Base-by-base conservation (phyloP, 2,329 filamentous ascomycete species). In the Aspergillus thermomutatus region DNA sequence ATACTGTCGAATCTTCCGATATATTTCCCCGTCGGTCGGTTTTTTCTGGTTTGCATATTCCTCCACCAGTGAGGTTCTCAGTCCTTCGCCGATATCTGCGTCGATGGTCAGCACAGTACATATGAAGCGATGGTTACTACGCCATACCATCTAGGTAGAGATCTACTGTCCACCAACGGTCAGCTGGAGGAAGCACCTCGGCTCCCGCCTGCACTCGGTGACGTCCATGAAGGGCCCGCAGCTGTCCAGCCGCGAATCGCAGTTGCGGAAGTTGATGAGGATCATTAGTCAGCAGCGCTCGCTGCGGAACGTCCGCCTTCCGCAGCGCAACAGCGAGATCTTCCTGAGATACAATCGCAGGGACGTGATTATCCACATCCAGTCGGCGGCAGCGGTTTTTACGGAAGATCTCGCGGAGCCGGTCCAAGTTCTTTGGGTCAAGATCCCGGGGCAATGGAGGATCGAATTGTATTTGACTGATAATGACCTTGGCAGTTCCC, bases 161-260 rank as follows among this genome's bases (percentile, higher is more conserved):
- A 60, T 73, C 64, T n/a, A 72, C 64, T 17, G 61, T 65, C 69
- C 68, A 72, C 64, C 63, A 68, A 7, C 55, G 51, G 46, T 69
- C 60, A 23, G 46, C 41, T 10, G 58, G 59, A 27, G 64, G 55
- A 14, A 71, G 51, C 37, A 64, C 46, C 49, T 66, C 53, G 27
- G 50, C 47, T 17, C 51, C 66, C 3, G 58, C 62, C 54, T 57
- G 25, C 23, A 68, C 26, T 27, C 61, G 56, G 60, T 71, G 55
- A 31, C 55, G 57, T 10, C 69, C 64, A 54, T 69, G 60, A 31
- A 72, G 64, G 50, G 59, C 61, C 21, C 58, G 48, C 25, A 73
- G 50, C 53, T 64, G 53, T 40, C 63, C 60, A 4, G 37, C n/a
- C 21, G 45, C 41, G 55, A 72, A 70, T 27, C 53, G 21, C 5